Conservation (phyloP, 768 basidiomycete species). For the Suillus subaureus region DNA sequence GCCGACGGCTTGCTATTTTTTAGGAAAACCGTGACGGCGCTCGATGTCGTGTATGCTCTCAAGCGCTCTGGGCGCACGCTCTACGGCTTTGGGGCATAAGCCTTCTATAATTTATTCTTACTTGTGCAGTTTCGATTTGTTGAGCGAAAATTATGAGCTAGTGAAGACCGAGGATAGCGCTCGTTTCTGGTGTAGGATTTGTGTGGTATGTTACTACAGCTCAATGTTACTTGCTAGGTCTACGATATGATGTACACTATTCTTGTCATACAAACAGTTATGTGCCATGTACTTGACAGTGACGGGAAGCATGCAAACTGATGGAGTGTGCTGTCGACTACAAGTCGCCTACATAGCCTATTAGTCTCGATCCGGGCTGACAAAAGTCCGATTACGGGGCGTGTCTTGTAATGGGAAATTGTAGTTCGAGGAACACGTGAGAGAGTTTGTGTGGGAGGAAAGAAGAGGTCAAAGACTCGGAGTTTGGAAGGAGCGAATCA, state of each 20-base stretch:
- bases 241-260: constrained; percentile 7
- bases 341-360: not conserved
- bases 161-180: not conserved
- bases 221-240: not conserved
- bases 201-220: not conserved
- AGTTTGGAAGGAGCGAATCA: not conserved
- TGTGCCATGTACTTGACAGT: not conserved
- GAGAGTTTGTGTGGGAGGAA: not conserved
- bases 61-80: constrained; percentile 78
- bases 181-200: constrained; percentile 2
- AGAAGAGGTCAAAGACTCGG: not conserved
- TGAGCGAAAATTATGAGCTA: not conserved
- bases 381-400: not conserved
- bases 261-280: not conserved
- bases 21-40: constrained; percentile 84
- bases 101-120: constrained; percentile 3
- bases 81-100: constrained; percentile 79
- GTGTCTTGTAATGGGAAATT: not conserved
- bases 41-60: constrained; percentile 79
- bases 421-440: not conserved
- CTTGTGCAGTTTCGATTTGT: not conserved
- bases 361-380: not conserved
- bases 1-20: constrained; percentile 7
- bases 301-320: not conserved
- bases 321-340: not conserved